phyloP scores from a whole-genome alignment of 768 basidiomycete genomes.

The Lepiota brunneoincarnata region DNA sequence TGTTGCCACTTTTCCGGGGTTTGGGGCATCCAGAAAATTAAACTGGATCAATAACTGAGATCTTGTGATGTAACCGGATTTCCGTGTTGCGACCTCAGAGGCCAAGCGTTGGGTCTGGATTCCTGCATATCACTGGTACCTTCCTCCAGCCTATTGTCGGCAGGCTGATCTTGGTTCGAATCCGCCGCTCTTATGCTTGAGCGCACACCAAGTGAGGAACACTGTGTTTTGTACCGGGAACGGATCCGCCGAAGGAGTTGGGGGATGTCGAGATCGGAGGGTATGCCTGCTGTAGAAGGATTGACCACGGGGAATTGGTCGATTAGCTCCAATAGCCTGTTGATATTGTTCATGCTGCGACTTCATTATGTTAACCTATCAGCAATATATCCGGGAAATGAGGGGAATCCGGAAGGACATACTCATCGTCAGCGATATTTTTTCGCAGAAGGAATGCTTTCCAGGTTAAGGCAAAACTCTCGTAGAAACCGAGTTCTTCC shows the following conservation, averaged over 20 bases:
- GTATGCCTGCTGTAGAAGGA: constrained; percentile 45
- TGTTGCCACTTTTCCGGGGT: neutral
- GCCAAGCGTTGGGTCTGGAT: constrained; percentile 16
- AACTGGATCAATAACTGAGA: constrained; percentile 16
- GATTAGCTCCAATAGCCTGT: constrained; percentile 69
- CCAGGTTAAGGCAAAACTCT: constrained; percentile 83
- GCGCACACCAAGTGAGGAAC: constrained; percentile 72
- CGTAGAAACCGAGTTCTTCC: constrained; percentile 95
- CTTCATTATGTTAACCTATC: constrained; percentile 27
- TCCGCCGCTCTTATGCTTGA: constrained; percentile 37
- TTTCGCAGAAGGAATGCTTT: constrained; percentile 42
- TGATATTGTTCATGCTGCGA: constrained; percentile 60
- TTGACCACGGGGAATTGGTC: constrained; percentile 76
- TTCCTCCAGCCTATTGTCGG: constrained; percentile 8
- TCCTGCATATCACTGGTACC: neutral
- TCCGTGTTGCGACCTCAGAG: constrained; percentile 21
- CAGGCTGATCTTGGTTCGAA: constrained; percentile 6
- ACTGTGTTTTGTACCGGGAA: constrained; percentile 84
- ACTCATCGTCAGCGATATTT: constrained; percentile 44
- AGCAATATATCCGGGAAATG: neutral
- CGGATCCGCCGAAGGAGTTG: constrained; percentile 81
- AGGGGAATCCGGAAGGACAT: constrained; percentile 20
- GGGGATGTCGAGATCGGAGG: constrained; percentile 64
- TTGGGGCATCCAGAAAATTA: neutral
- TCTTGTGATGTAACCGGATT: constrained; percentile 22